Base-by-base conservation (phyloP, 2,329 filamentous ascomycete species). In the Phaeosphaeria sp. region DNA sequence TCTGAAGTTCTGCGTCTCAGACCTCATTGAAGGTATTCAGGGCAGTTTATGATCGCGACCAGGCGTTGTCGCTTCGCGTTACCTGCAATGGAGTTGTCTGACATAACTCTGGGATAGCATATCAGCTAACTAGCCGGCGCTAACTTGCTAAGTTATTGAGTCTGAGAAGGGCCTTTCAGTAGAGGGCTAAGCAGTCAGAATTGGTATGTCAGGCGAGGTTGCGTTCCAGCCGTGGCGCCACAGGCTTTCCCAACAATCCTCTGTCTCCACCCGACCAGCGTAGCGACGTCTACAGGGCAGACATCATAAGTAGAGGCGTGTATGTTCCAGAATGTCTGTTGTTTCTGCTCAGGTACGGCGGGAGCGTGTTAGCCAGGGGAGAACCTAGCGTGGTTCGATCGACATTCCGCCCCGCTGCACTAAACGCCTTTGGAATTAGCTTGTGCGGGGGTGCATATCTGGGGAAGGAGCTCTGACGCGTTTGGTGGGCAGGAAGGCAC, bases 381-480 rank as follows among this genome's bases (percentile, higher is more conserved):
- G 47, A 24, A 30, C 49, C 46, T 57, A 60, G 48, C 50, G 57
- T 51, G 58, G 27, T 59, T 48, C 46, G 51, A 60, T 64, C 56
- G 52, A 51, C 59, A 56, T 59, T 59, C 43, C 47, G 62, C 63
- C 61, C 67, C 67, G 61, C 65, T 57, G 51, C 56, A 57, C 59
- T 53, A 55, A 50, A 53, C 60, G 51, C 53, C 52, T n/a, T n/a
- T n/a, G n/a, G n/a, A 22, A 42, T 27, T 59, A 61, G 61, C 65
- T 56, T 55, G 64, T 63, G 67, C 64, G 67, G 66, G 66, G 61
- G 51, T 52, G 55, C 57, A 64, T 68, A 59, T 66, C 64, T 67
- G 67, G 67, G 67, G 64, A 61, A 64, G 51, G 50, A 57, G 55
- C 56, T 64, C 56, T 53, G 63, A 45, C 49, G 47, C 46, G 33